Conservation (phyloP, 257 asterid species). For the Ehretia macrophylla region DNA sequence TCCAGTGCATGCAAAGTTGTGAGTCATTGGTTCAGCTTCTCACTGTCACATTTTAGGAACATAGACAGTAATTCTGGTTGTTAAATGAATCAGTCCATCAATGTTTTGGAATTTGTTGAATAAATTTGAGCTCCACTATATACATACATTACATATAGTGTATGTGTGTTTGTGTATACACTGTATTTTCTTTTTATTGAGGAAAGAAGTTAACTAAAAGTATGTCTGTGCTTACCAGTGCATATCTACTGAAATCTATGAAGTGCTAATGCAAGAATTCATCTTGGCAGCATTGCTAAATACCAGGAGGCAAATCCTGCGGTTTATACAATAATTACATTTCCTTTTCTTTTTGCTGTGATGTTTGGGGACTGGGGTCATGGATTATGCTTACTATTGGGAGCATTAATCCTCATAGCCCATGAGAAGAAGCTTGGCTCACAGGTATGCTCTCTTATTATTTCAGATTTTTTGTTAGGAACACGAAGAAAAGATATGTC, state of each 20-base stretch:
- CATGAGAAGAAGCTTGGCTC: constrained; percentile 74
- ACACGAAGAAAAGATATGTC: too few species aligned
- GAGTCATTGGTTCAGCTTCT: too few species aligned
- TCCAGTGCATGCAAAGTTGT: too few species aligned
- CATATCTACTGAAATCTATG: constrained; percentile 13
- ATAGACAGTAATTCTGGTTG: too few species aligned
- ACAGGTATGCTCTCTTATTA: constrained; percentile 55
- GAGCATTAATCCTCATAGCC: constrained; percentile 72
- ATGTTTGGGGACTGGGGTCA: constrained; percentile 99
- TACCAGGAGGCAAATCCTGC: constrained; percentile 99
- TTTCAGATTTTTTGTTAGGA: constrained; percentile 1
- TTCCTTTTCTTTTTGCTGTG: constrained; percentile 98
- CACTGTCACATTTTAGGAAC: too few species aligned
- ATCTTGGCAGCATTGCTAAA: constrained; percentile 72
- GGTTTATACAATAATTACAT: constrained; percentile 82
- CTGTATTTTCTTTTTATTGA: background rate
- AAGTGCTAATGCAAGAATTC: constrained; percentile 30
- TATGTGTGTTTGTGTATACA: too few species aligned
- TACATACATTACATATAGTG: too few species aligned
- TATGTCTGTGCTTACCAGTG: constrained; percentile 2
- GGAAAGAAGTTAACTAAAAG: background rate
- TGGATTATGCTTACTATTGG: constrained; percentile 86
- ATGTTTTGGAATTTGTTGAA: too few species aligned
- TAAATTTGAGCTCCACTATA: too few species aligned
- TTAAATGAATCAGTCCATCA: too few species aligned